Evolutionary conservation across 2,329 filamentous ascomycete species (phyloP).

Genomic region (Fusarium virguliforme): DNA sequence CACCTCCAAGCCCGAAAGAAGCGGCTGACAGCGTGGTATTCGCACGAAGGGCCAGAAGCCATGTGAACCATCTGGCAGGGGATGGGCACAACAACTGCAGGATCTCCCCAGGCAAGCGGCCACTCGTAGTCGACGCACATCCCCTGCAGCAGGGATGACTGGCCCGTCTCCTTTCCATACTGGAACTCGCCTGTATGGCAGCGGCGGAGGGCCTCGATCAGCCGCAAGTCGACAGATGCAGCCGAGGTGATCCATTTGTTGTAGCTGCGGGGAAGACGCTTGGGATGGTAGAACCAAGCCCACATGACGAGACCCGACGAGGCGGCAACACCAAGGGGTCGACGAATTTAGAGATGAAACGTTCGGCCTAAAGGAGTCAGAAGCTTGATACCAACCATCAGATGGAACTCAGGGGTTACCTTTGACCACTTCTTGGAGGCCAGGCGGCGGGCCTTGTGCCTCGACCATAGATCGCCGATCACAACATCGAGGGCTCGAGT

Average conservation of each 20-base stretch:
- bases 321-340: slow-evolving; percentile 78
- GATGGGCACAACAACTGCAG: slow-evolving; percentile 77
- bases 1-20: slow-evolving; percentile 80
- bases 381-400: neutral
- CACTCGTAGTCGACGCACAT: slow-evolving; percentile 82
- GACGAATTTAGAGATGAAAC: slow-evolving; percentile 59
- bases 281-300: slow-evolving; percentile 86
- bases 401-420: slow-evolving; percentile 51
- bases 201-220: slow-evolving; percentile 81
- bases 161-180: slow-evolving; percentile 82
- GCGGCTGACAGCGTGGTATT: slow-evolving; percentile 79
- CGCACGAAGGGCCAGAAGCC: slow-evolving; percentile 81
- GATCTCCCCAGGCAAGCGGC: slow-evolving; percentile 82
- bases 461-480: slow-evolving; percentile 76
- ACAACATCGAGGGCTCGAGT: slow-evolving; percentile 81
- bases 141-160: slow-evolving; percentile 75
- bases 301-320: slow-evolving; percentile 88
- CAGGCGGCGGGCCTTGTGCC: slow-evolving; percentile 62
- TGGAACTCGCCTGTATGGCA: slow-evolving; percentile 74
- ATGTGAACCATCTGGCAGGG: slow-evolving; percentile 90
- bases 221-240: slow-evolving; percentile 80
- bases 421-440: slow-evolving; percentile 65
- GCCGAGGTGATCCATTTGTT: slow-evolving; percentile 86
- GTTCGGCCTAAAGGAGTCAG: slow-evolving; percentile 52
- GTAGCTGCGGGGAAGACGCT: slow-evolving; percentile 80